These are phyloP conservation scores for Aspergillus hiratsukae DNA, from an alignment of 2,329 filamentous ascomycete species.

Conservation along the genomic window DNA sequence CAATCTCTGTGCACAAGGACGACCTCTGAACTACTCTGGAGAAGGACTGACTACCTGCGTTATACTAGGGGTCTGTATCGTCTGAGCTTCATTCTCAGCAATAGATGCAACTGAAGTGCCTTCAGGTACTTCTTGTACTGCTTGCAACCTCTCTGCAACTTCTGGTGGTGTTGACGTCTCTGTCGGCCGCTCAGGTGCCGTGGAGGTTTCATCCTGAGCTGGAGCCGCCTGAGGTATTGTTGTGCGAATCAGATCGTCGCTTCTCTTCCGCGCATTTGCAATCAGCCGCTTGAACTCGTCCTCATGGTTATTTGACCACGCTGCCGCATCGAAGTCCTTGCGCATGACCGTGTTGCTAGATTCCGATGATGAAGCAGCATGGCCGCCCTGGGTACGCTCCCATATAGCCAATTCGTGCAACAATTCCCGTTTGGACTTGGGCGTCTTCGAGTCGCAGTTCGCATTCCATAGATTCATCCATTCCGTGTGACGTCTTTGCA, in stretches of 20 bases:
- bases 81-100: constrained; percentile 3
- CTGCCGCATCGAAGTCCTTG: constrained; percentile 80
- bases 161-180: constrained; percentile 1
- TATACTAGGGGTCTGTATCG: constrained; percentile 5
- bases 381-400: constrained; percentile 76
- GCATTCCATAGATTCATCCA: constrained; percentile 97
- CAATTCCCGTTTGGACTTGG: constrained; percentile 66
- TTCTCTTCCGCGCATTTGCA: constrained; percentile 62
- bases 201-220: constrained; percentile 3
- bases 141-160: neutral
- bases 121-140: constrained; percentile 1
- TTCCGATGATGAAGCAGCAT: constrained; percentile 34
- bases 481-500: constrained; percentile 80
- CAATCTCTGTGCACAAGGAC: neutral
- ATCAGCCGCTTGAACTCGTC: constrained; percentile 76
- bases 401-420: constrained; percentile 76
- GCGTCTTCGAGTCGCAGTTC: constrained; percentile 79
- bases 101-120: constrained; percentile 2
- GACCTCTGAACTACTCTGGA: neutral
- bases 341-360: constrained; percentile 58
- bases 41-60: constrained; percentile 3
- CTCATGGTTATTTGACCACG: constrained; percentile 70
- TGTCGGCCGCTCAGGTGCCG: constrained; percentile 1
- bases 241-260: constrained; percentile 25
- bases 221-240: constrained; percentile 21